A percentile compares a stretch with the other conserved stretches of the same genome.
Evolutionary conservation across 2,329 filamentous ascomycete genomes (phyloP).

Genomic region (Colletotrichum costaricense): DNA sequence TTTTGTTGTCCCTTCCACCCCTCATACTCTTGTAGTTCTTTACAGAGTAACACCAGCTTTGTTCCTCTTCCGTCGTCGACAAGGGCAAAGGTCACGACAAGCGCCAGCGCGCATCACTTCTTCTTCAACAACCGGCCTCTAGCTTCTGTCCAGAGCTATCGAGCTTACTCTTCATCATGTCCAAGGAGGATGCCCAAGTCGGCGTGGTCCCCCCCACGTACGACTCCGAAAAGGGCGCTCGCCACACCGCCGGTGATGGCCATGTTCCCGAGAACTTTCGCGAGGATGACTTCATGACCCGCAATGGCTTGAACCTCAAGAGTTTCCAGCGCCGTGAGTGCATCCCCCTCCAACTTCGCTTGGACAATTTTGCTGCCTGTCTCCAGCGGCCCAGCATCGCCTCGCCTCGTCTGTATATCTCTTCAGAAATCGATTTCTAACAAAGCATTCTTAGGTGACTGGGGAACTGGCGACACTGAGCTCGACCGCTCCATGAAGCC

Average conservation of each 20-base stretch:
- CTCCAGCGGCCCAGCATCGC: too few species aligned
- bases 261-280: conserved; percentile 38
- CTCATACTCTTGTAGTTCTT: conserved; percentile 23
- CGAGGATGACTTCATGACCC: conserved; percentile 48
- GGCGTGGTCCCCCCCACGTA: conserved; percentile 33
- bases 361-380: background rate
- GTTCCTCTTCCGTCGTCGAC: conserved; percentile 17
- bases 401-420: background rate
- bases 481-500: conserved; percentile 63
- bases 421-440: background rate
- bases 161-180: conserved; percentile 20
- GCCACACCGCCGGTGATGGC: conserved; percentile 19
- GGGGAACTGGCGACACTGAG: conserved; percentile 40
- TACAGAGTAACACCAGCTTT: conserved; percentile 21
- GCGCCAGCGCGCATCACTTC: conserved; percentile 15
- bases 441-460: conserved; percentile 15
- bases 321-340: conserved; percentile 51
- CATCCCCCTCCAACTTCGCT: background rate
- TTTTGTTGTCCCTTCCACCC: conserved; percentile 13
- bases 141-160: background rate
- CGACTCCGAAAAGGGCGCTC: conserved; percentile 37
- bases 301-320: conserved; percentile 50
- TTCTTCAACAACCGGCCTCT: background rate
- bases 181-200: conserved; percentile 29
- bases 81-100: conserved; percentile 29